Evolutionary conservation across 2,329 filamentous ascomycete species (phyloP).

Genomic region (Colletotrichum sp.): DNA sequence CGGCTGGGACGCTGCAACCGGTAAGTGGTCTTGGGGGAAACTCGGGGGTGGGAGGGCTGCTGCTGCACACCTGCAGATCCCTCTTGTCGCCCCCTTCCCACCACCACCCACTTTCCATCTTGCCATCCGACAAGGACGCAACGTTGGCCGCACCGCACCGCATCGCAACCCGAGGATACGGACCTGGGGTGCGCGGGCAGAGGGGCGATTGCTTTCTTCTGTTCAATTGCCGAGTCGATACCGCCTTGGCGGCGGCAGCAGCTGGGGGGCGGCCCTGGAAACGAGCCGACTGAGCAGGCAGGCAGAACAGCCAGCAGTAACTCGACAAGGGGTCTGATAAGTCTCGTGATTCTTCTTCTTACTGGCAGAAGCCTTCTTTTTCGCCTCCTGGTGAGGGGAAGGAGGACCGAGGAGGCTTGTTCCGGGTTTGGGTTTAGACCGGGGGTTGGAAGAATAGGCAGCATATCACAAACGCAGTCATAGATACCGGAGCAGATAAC

Average conservation of each 20-base stretch:
- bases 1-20: slow-evolving; percentile 8
- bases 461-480: neutral
- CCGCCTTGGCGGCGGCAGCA: neutral
- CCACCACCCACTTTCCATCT: neutral
- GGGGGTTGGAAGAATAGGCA: neutral
- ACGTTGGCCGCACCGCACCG: neutral
- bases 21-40: neutral
- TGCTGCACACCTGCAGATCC: neutral
- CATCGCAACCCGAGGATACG: neutral
- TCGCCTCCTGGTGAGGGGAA: neutral
- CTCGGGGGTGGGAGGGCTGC: neutral
- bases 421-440: neutral
- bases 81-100: neutral
- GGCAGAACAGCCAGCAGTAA: neutral
- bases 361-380: neutral
- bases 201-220: neutral
- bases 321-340: neutral
- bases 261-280: neutral
- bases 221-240: neutral
- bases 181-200: neutral
- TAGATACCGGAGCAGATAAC: neutral
- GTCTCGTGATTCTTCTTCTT: neutral
- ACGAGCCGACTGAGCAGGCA: neutral
- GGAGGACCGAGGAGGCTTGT: neutral
- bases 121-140: neutral